Evolutionary conservation across 2,329 filamentous ascomycete species (phyloP), one percentile per base, ranked within the genome.

Genomic region (Tolypocladium pustulatum): DNA sequence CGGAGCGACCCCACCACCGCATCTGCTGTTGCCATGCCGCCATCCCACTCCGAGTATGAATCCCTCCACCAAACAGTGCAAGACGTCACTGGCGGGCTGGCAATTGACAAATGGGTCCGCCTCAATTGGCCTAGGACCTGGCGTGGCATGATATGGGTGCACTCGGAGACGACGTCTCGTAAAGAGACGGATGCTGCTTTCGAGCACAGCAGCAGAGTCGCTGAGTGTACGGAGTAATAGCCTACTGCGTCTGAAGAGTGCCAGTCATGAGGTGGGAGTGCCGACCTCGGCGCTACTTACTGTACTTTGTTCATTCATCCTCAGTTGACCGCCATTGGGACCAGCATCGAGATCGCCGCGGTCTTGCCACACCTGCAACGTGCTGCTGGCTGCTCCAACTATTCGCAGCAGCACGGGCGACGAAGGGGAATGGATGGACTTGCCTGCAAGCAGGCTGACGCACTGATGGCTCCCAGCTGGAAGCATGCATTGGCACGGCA

Each of bases 1-100:
- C 68, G 68, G 68, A 69, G 65, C 61, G 27, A 61, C 65, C 65
- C 67, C 68, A 69, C 59, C 55, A 55, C 46, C 13, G 15, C 27
- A 4, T 30, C 13, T 30, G 27, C 46, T 13, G 30, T 34, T 10
- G 3, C 49, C 49, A 34, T 52, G 12, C 49, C 49, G 9, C 49
- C 30, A 52, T 46, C 43, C 43, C 43, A 49, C 25, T 30, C n/a
- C 13, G 41, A 25, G 37, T 38, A 38, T 49, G 43, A 49, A 15
- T 27, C 41, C n/a, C 41, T 46, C 43, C 43, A 49, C 38, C 38
- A n/a, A n/a, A 1, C 15, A 15, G 10, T 13, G 25, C 9, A 55
- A 27, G 27, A 55, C 54, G 54, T 55, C 54, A 40, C 54, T 41
- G 54, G 36, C 36, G 36, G 36, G 13, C 54, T 20, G 17, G 10